Percentiles rank a stretch among this genome's conserved stretches.
Evolutionary conservation across 495 filamentous ascomycete genomes (phyloP).

Genomic region (Diplogelasinospora grovesii): DNA sequence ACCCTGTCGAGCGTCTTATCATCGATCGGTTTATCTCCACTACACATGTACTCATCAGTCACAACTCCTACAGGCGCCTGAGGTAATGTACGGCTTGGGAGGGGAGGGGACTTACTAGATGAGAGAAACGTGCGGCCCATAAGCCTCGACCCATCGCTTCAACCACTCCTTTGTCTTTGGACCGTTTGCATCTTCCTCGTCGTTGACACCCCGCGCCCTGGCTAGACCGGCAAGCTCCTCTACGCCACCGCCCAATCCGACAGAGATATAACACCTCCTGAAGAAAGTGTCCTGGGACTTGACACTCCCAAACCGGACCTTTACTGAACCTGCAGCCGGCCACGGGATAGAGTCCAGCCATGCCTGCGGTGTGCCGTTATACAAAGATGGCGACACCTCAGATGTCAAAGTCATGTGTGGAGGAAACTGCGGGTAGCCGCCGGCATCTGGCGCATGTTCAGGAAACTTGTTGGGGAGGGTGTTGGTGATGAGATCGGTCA

Average conservation of each 20-base stretch:
- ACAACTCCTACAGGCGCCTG: background rate
- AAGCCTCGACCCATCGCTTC: conserved; percentile 16
- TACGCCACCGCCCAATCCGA: conserved; percentile 15
- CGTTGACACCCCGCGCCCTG: conserved; percentile 17
- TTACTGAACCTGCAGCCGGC: background rate
- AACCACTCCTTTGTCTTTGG: conserved; percentile 21
- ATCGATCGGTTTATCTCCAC: conserved; percentile 17
- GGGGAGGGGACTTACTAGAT: conserved; percentile 23
- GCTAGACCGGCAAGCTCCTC: conserved; percentile 13
- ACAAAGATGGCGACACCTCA: conserved; percentile 12
- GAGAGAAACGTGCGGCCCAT: conserved; percentile 26
- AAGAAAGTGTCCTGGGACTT: conserved; percentile 20
- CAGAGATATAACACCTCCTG: conserved; percentile 23
- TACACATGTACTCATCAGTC: conserved; percentile 4
- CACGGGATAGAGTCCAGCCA: conserved; percentile 21
- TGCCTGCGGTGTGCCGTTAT: conserved; percentile 15
- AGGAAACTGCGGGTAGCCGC: conserved; percentile 15
- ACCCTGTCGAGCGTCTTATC: conserved; percentile 15
- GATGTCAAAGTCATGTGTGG: conserved; percentile 28
- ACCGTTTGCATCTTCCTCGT: conserved; percentile 5
- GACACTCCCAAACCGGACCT: conserved; percentile 15
- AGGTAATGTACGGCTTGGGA: background rate
- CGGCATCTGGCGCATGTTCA: conserved; percentile 7
- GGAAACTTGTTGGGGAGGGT: conserved; percentile 21
- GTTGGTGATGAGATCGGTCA: conserved; percentile 17